These are phyloP conservation scores for Nakazawaea wyomingensis DNA, from an alignment of 805 yeast genomes.

Conservation along the genomic window DNA sequence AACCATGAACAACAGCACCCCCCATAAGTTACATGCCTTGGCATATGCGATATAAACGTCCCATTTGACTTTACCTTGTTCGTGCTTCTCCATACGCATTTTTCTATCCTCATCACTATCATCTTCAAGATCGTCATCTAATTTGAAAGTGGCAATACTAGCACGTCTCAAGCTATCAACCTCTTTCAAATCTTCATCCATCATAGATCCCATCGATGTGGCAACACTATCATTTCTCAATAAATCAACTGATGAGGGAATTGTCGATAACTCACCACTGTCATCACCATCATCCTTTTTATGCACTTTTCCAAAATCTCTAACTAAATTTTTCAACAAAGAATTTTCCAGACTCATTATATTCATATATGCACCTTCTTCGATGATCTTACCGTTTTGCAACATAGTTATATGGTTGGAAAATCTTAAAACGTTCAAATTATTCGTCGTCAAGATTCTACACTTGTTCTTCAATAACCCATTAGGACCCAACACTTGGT, in stretches of 20 bases:
- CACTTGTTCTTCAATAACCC: conserved; percentile 76
- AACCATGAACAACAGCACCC: conserved; percentile 52
- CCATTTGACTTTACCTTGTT: conserved; percentile 94
- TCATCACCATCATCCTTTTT: conserved; percentile 19
- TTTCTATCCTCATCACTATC: conserved; percentile 32
- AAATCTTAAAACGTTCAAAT: conserved; percentile 71
- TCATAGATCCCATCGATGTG: conserved; percentile 11
- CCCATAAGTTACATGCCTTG: conserved; percentile 72
- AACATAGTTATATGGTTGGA: conserved; percentile 70
- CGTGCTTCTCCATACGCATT: conserved; percentile 66
- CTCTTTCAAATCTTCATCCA: conserved; percentile 28
- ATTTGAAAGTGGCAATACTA: conserved; percentile 47
- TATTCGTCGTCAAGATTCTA: conserved; percentile 79
- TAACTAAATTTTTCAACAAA: conserved; percentile 47
- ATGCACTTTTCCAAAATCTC: conserved; percentile 52
- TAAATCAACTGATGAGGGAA: conserved; percentile 15
- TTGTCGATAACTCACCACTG: conserved; percentile 15
- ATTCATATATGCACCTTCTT: conserved; percentile 57
- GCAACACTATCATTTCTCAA: conserved; percentile 18
- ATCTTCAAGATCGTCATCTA: conserved; percentile 26
- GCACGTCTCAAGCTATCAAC: conserved; percentile 54
- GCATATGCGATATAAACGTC: conserved; percentile 78
- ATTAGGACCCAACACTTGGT: conserved; percentile 73
- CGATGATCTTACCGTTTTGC: conserved; percentile 60
- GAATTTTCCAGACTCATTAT: conserved; percentile 42